Evolutionary conservation across 257 asterid genomes (phyloP), one percentile per base, ranked within the genome.

Genomic region (Gardenia jasminoides): DNA sequence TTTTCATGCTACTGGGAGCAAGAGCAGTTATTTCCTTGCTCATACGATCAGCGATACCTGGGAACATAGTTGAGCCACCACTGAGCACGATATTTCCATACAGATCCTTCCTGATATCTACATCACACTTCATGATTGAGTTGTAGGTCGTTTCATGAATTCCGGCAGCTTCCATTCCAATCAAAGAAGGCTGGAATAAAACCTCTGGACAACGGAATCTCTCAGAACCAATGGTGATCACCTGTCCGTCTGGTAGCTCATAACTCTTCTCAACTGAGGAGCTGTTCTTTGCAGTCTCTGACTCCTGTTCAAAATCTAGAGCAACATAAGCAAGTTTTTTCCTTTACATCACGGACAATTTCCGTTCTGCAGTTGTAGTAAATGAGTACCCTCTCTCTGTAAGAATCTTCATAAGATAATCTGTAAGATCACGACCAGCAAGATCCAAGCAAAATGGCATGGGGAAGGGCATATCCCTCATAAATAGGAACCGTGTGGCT

Each of bases 1-100:
- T 88, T 86, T 90, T 89, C 90, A 86, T 84, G 86, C 93, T 88
- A 78, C 91, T 89, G 3, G 93, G 90, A 61, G 93, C 93, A 46
- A 90, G 90, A 61, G 93, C 90, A 0, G 88, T 83, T 70, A 89
- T 90, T 81, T 90, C 95, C 88, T 90, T 90, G 78, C 89, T 90
- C 95, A 90, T 89, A 17, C 93, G 85, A 68, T 90, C 93, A 0
- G 95, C 89, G 79, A 90, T 89, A 16, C 93, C 93, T 7, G 96
- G 90, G 83, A 91, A 89, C 96, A 89, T 91, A 7, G 93, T 91
- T 2, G 96, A 87, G 62, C 95, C 95, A 67, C 95, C 95, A 78
- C 95, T 90, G 69, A 88, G 95, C 79, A 90, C 90, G 11, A 87
- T 72, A 77, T 90, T 89, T n/a, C 93, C 91, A 33, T 89, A 91